Evolutionary conservation across 805 yeast species (phyloP), one percentile per base, ranked within the genome.

Genomic region (Kockiozyma suomiensis): DNA sequence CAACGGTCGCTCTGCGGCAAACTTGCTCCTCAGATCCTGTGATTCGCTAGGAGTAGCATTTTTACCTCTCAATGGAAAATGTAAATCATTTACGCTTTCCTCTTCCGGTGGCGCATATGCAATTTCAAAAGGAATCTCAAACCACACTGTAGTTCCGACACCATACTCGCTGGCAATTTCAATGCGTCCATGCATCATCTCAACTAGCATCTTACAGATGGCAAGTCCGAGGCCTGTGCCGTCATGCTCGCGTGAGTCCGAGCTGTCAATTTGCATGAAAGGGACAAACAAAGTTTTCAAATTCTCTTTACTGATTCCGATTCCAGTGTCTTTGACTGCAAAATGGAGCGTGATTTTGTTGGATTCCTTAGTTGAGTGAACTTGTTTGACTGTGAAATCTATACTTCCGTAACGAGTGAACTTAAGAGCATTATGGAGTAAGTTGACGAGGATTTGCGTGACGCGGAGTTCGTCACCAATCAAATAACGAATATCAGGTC

Each of bases 161-260:
- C 60, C 61, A 28, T 43, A 45, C 19, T 35, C 37, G 15, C 53
- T 43, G 19, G 35, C 38, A 19, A 53, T 32, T 2, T 26, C 58
- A 28, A 57, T 57, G 15, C 15, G 12, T 3, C 61, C 61, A 17
- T 37, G 33, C 61, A 57, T 57, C 21, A 53, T 23, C 35, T 57
- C 60, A 6, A 43, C 35, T n/a, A 57, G 21, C 6, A 23, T 45
- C 58, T 52, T 51, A 47, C 53, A 54, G 23, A 57, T 57, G 12
- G 59, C 37, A 19, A 57, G 53, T 13, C 61, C 61, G 3, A 57
- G 42, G 1, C 61, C 61, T 8, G 61, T 46, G 19, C 61, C 61
- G 43, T 42, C 58, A 26, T 57, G 53, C 25, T 57, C 49, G 12
- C 61, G 45, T 15, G 61, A 50, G 26, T 41, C 58, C 7, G 59